phyloP scores from a whole-genome alignment of 345 rosid genomes.

The Eutrema yunnanense region DNA sequence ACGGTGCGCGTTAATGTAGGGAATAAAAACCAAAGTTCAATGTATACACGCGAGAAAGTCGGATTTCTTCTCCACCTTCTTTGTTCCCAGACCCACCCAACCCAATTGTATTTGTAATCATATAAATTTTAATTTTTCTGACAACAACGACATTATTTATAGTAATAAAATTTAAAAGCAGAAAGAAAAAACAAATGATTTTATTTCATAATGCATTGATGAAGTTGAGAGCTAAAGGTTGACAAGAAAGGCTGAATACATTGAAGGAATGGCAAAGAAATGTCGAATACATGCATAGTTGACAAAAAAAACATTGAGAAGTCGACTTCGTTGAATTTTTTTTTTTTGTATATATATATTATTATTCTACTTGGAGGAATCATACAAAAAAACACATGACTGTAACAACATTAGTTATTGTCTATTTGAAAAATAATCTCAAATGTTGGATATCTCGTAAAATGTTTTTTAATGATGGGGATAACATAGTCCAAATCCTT shows the following conservation, averaged over 20 bases:
- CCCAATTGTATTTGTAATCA: constrained; percentile 6
- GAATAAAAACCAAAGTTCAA: constrained; percentile 42
- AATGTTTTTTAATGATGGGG: constrained; percentile 13
- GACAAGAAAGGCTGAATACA: constrained; percentile 14
- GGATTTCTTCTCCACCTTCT: constrained; percentile 44
- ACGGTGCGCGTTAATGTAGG: constrained; percentile 5
- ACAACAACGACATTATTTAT: constrained; percentile 6
- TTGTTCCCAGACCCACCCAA: constrained; percentile 25
- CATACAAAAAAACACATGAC: neutral
- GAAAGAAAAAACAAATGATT: neutral
- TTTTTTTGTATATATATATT: neutral
- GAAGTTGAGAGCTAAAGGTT: constrained; percentile 12
- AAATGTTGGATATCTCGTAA: constrained; percentile 16
- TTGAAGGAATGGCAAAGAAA: neutral
- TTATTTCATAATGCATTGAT: constrained; percentile 2
- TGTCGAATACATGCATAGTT: constrained; percentile 21
- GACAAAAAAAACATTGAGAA: neutral
- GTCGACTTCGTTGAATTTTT: neutral
- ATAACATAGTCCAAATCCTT: constrained; percentile 5
- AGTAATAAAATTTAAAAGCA: neutral
- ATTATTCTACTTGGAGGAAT: neutral
- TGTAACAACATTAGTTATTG: neutral
- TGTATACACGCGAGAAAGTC: constrained; percentile 47
- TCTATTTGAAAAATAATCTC: neutral
- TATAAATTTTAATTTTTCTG: neutral